Base-by-base conservation (phyloP, 2,329 filamentous ascomycete species). In the Trichothecium sympodiale region DNA sequence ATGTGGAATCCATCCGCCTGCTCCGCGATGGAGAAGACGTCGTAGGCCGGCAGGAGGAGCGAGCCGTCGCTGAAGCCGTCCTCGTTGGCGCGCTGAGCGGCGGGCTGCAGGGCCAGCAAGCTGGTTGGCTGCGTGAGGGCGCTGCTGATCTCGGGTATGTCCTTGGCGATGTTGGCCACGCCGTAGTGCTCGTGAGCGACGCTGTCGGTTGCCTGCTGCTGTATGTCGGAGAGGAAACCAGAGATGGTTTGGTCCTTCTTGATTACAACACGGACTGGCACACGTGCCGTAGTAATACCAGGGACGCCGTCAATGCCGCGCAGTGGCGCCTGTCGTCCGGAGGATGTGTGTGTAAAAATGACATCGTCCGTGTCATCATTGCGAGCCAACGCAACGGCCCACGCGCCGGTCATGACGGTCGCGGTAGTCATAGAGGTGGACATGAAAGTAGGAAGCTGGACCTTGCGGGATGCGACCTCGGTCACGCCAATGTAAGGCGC, bases 131-230 rank as follows among this genome's bases (percentile, higher is more conserved):
- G 29, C 12, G 17, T 31, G 29, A 16, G 10, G 17, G 15, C 14
- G 9, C 15, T 31, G 15, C 26, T 29, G 17, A 39, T 31, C n/a
- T 43, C 36, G 8, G 34, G 26, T 9, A 29, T 37, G 4, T 45
- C 20, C 26, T 41, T 41, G 8, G 38, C 28, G 10, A 51, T 48
- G 17, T 44, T 40, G 16, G 46, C 47, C 14, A 52, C 34, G 9
- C 49, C 49, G 7, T 29, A 39, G 8, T 49, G 44, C 29, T 49
- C 40, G 20, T 38, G 43, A 0, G 40, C 33, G 8, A 48, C 36
- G 39, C 47, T 45, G 5, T 42, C 39, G 16, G 38, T 37, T 9
- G 40, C 31, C 15, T 41, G 35, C 12, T 27, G 26, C 17, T 46
- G 44, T 6, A 45, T 36, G 4, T 38, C 16, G n/a, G 39, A 27